Evolutionary conservation across 805 yeast species (phyloP).

Genomic region (Yamadazyma takamatsuzukensis): DNA sequence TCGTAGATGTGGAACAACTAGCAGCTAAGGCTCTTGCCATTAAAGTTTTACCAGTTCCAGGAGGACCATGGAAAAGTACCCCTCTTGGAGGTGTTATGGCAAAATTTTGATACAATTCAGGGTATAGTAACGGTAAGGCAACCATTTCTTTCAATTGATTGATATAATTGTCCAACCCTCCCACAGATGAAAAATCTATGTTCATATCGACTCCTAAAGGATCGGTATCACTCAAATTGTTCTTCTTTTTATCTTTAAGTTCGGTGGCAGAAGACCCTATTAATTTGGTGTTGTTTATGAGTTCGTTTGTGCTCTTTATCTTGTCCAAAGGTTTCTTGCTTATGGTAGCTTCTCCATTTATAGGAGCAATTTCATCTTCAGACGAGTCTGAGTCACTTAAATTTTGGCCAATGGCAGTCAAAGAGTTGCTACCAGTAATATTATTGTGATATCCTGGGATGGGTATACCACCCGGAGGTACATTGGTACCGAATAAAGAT

Average conservation of each 20-base stretch:
- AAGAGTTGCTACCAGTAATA: constrained; percentile 10
- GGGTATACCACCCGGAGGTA: constrained; percentile 49
- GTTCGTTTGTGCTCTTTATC: constrained; percentile 10
- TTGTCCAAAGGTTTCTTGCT: constrained; percentile 23
- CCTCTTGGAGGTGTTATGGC: constrained; percentile 96
- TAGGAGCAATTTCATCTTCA: constrained; percentile 54
- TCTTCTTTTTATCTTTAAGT: constrained; percentile 52
- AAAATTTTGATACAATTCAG: constrained; percentile 87
- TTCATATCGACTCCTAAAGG: constrained; percentile 89
- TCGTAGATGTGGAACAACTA: constrained; percentile 78
- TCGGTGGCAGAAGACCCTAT: constrained; percentile 29
- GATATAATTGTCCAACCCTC: constrained; percentile 88
- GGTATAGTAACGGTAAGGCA: constrained; percentile 85
- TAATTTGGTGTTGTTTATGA: constrained; percentile 25
- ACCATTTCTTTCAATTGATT: constrained; percentile 96
- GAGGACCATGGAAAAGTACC: constrained; percentile 97
- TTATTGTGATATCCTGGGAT: constrained; percentile 25
- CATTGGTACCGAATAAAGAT: constrained; percentile 71
- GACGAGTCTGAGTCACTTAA: constrained; percentile 57
- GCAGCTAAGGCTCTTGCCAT: constrained; percentile 98
- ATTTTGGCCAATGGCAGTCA: constrained; percentile 33
- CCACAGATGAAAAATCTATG: constrained; percentile 80
- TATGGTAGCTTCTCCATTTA: constrained; percentile 36
- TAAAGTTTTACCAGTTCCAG: constrained; percentile 97
- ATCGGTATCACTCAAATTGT: constrained; percentile 78